Base-by-base conservation (phyloP, 202 grass and related monocot species). In the Musa balbisiana region DNA sequence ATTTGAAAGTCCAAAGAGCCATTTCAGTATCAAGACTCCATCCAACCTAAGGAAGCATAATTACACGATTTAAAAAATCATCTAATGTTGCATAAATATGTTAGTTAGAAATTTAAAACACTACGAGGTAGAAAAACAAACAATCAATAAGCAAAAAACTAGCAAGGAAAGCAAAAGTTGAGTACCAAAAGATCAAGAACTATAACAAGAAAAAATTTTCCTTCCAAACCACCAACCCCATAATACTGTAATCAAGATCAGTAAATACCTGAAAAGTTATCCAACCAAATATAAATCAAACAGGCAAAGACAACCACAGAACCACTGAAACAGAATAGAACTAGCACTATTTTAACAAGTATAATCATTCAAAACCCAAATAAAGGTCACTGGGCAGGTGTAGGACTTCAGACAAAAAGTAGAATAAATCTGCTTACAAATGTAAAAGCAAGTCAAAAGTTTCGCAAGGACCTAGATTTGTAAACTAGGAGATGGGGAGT, bases 1-100 rank as follows among this genome's bases (percentile, higher is more conserved):
- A 87, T 59, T 68, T 52, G 80, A 80, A 58, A 94, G 64, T 51
- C 91, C 95, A 78, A 92, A 92, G 73, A 99, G 89, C 86, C 78
- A 84, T 84, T 80, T 99, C 73, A 94, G 81, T 85, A 94, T 87
- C 27, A 51, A 66, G 68, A 86, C 64, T 75, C 95, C 91, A 71
- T 90, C 89, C 9, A 82, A 83, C 80, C 95, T 99, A 76, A 17
- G 62, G 86, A 62, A 33, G 80, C 80, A 49, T 82, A 55, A 78
- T 76, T 54, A 65, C 22, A 29, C 50, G 62, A 53, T 20, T 78
- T 73, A 50, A 22, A 23, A 15, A 26, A 10, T 50, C 15, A 58
- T 2, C 2, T n/a, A 49, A 43, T 62, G 17, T 3, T 26, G 11
- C 16, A 75, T 11, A 17, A 5, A 55, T 55, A 9, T 2, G 1